These are phyloP conservation scores for Fagopyrum tataricum DNA, from an alignment of 148 eudicot genomes.

Conservation along the genomic window DNA sequence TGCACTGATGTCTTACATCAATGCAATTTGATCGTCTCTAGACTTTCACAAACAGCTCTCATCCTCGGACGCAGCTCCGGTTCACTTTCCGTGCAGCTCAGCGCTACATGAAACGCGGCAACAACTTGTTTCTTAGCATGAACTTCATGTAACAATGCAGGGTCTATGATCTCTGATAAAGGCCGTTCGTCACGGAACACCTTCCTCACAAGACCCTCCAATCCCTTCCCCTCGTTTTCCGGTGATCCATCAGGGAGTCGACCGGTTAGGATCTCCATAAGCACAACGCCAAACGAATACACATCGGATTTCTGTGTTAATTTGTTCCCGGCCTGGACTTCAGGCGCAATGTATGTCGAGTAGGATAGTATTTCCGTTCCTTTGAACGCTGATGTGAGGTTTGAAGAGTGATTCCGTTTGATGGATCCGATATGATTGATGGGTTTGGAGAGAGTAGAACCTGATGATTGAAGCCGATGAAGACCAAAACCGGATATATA, in stretches of 20 bases:
- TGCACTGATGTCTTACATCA: conserved; percentile 15
- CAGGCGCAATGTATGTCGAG: conserved; percentile 54
- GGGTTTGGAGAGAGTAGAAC: neutral
- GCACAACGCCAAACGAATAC: conserved; percentile 80
- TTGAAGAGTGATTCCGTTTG: neutral
- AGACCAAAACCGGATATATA: conserved; percentile 83
- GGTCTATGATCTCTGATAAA: conserved; percentile 79
- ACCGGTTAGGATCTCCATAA: conserved; percentile 80
- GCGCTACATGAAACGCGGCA: conserved; percentile 73
- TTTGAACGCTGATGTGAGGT: too few species aligned
- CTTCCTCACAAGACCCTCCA: conserved; percentile 60
- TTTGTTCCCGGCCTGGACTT: conserved; percentile 42
- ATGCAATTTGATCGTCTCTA: conserved; percentile 54
- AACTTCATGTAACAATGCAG: conserved; percentile 64
- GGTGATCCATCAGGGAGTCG: conserved; percentile 38
- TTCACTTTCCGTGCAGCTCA: conserved; percentile 72
- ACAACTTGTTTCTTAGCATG: conserved; percentile 82
- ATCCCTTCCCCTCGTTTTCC: conserved; percentile 45
- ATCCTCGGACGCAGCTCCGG: conserved; percentile 85
- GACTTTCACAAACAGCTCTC: conserved; percentile 61
- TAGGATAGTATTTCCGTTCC: conserved; percentile 18
- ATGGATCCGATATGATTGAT: neutral
- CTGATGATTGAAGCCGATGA: conserved; percentile 32
- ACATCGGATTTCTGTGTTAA: conserved; percentile 73
- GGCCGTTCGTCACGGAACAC: conserved; percentile 71